Base-by-base conservation (phyloP, 768 basidiomycete species). In the Boletus rubropictus region DNA sequence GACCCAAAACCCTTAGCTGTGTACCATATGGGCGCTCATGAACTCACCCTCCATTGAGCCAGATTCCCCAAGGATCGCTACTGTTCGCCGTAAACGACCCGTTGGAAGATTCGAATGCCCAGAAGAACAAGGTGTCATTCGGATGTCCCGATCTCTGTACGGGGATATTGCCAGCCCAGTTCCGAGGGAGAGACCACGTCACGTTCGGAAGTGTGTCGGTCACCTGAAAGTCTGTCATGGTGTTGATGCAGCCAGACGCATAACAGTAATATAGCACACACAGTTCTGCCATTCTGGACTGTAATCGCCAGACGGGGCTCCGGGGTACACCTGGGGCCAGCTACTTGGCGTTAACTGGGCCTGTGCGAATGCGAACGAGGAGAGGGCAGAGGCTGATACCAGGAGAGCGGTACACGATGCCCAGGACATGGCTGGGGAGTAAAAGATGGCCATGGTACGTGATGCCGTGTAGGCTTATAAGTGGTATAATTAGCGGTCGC, bases 11-110 rank as follows among this genome's bases (percentile, higher is more conserved):
- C 4, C 15, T 52, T 6, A 42, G 25, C 22, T n/a, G 8, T 11
- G 35, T 15, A 28, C 1, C 9, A 27, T 21, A 8, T 14, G 12
- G 29, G 9, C 3, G 24, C 15, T 2, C 9, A 8, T 27, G 9
- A 8, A 50, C 77, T 39, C 56, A 80, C 80, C 82, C 83, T 63
- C 83, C 84, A 50, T 83, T 84, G 9, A 86, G 64, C 82, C 82
- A 86, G 32, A 86, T 79, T 6, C 74, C 76, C 84, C 84, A 86
- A 7, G 84, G 84, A 15, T 79, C 72, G 10, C 48, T 54, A 18
- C 59, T 58, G 32, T 53, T 42, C 46, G 59, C 63, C 4, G 78
- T 83, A 27, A 86, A 64, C 6, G 82, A 83, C 0, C 80, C 80
- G 5, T 68, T 57, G 0, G 67, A 62, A 33, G 76, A 77, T 52